Conservation (phyloP, 2,329 filamentous ascomycete species). For the Pseudocercospora fuligena region DNA sequence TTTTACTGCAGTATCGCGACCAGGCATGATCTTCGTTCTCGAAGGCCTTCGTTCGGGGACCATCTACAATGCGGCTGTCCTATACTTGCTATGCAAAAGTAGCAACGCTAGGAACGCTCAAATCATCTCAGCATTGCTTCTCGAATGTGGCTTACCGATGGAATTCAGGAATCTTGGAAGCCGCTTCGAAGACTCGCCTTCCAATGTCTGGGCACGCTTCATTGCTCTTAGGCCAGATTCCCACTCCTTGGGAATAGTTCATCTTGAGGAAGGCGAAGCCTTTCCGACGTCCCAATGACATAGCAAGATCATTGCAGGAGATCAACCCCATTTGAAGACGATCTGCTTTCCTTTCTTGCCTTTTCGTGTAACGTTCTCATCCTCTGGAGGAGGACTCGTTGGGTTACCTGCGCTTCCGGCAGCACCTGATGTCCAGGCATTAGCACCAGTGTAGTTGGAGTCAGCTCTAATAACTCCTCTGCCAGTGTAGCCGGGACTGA, state of each 20-base stretch:
- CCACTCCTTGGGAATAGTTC: too few species aligned
- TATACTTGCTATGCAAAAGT: not conserved
- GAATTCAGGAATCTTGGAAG: too few species aligned
- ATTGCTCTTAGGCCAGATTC: too few species aligned
- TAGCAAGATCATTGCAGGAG: not conserved
- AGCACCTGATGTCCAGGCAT: conserved; percentile 45
- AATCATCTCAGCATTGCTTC: not conserved
- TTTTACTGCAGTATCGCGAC: not conserved
- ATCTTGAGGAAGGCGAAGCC: not conserved
- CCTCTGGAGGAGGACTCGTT: conserved; percentile 31
- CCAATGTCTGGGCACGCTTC: too few species aligned
- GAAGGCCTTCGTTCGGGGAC: not conserved
- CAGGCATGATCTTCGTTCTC: not conserved
- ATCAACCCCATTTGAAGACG: conserved; percentile 55
- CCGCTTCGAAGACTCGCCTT: too few species aligned
- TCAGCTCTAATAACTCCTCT: conserved; percentile 51
- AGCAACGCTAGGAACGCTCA: not conserved
- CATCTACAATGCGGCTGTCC: not conserved
- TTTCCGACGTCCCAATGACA: not conserved
- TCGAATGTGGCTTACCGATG: too few species aligned
- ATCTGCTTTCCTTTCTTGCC: conserved; percentile 58
- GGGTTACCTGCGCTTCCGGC: conserved; percentile 31
- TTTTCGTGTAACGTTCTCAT: conserved; percentile 49
- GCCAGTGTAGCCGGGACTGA: conserved; percentile 56
- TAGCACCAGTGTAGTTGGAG: conserved; percentile 44